These are phyloP conservation scores for Murraya koenigii DNA, from an alignment of 345 rosid genomes.

Conservation along the genomic window DNA sequence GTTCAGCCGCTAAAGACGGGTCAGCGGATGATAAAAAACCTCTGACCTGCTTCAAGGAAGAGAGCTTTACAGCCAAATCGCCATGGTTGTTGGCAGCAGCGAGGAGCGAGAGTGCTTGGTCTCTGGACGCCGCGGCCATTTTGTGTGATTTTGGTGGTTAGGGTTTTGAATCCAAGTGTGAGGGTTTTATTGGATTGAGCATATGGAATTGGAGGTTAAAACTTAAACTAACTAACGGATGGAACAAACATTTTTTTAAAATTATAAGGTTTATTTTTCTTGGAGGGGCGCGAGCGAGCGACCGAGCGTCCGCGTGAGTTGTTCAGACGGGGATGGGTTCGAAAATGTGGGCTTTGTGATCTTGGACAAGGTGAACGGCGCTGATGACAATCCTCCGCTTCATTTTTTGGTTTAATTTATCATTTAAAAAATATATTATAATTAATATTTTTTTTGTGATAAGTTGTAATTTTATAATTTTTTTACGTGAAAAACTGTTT, in stretches of 20 bases:
- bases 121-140: slow-evolving; percentile 39
- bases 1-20: slow-evolving; percentile 66
- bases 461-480: too few species aligned
- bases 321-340: background rate
- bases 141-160: background rate
- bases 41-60: slow-evolving; percentile 79
- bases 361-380: background rate
- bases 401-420: background rate
- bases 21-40: slow-evolving; percentile 63
- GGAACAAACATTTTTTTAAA: too few species aligned
- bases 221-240: background rate
- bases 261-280: too few species aligned
- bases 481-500: too few species aligned
- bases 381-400: background rate
- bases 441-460: too few species aligned
- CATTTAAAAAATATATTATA: background rate
- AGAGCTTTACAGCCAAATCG: slow-evolving; percentile 85
- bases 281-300: background rate
- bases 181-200: slow-evolving; percentile 11
- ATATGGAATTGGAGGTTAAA: background rate
- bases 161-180: slow-evolving; percentile 12
- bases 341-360: background rate
- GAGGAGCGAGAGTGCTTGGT: slow-evolving; percentile 76
- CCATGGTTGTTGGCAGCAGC: slow-evolving; percentile 75
- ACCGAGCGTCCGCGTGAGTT: background rate